Evolutionary conservation across 2,329 filamentous ascomycete species (phyloP).

Genomic region (Lanzia echinophila): DNA sequence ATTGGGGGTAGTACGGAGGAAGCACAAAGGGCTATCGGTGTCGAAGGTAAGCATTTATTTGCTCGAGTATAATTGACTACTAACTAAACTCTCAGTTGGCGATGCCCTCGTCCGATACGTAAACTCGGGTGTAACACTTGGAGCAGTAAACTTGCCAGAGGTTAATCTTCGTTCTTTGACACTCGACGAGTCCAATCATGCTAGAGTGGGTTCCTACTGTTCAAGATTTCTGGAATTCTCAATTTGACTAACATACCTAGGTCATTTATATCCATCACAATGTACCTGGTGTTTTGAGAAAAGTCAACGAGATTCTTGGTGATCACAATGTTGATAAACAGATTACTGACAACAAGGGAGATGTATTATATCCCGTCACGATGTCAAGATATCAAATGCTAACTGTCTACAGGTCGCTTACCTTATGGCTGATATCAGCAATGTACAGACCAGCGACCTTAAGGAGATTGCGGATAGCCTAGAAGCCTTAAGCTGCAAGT

Average conservation of each 20-base stretch:
- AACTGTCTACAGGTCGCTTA: slow-evolving; percentile 62
- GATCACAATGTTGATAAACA: slow-evolving; percentile 99
- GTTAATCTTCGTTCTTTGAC: slow-evolving; percentile 85
- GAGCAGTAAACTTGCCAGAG: slow-evolving; percentile 96
- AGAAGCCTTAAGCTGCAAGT: slow-evolving; percentile 74
- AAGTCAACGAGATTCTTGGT: slow-evolving; percentile 89
- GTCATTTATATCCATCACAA: slow-evolving; percentile 97
- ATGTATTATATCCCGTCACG: too few relatives aligned
- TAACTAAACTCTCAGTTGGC: slow-evolving; percentile 48
- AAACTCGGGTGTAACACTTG: slow-evolving; percentile 86
- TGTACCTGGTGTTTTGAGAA: slow-evolving; percentile 86
- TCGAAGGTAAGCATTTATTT: slow-evolving; percentile 53
- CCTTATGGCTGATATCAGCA: slow-evolving; percentile 94
- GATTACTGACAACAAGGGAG: slow-evolving; percentile 90
- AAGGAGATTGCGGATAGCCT: slow-evolving; percentile 79
- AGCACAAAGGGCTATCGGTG: slow-evolving; percentile 89
- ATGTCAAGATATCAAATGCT: slow-evolving; percentile 14
- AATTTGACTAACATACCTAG: slow-evolving; percentile 33
- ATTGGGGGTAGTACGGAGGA: slow-evolving; percentile 98
- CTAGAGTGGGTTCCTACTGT: slow-evolving; percentile 53
- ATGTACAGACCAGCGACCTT: slow-evolving; percentile 73
- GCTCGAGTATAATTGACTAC: background rate
- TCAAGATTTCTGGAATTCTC: too few relatives aligned
- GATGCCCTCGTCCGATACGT: slow-evolving; percentile 88
- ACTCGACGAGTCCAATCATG: slow-evolving; percentile 80